Percentiles rank a stretch among this genome's conserved stretches.
phyloP scores from a whole-genome alignment of 805 yeast species.

The Nakazawaea laoshanensis region DNA sequence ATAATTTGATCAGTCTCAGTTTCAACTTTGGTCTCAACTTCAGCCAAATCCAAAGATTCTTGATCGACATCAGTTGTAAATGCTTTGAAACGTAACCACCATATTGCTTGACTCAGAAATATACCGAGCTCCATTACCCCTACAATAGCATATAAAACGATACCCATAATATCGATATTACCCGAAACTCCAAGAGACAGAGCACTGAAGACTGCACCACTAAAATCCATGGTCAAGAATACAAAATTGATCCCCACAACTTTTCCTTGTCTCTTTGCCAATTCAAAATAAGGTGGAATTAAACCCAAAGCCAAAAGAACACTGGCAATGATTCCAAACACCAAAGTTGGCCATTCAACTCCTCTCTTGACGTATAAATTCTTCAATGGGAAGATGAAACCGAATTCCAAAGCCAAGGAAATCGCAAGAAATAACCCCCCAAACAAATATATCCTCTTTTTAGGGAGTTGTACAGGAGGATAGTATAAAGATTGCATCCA shows the following conservation, averaged over 20 bases:
- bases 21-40: slow-evolving; percentile 5
- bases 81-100: slow-evolving; percentile 45
- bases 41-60: slow-evolving; percentile 11
- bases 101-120: slow-evolving; percentile 57
- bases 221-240: slow-evolving; percentile 65
- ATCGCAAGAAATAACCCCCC: slow-evolving; percentile 30
- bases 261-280: slow-evolving; percentile 69
- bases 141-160: slow-evolving; percentile 67
- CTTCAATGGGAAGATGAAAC: slow-evolving; percentile 63
- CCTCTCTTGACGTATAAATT: slow-evolving; percentile 33
- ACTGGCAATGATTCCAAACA: slow-evolving; percentile 77
- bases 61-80: slow-evolving; percentile 1
- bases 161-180: slow-evolving; percentile 66
- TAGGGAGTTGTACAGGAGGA: slow-evolving; percentile 7
- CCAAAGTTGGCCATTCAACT: slow-evolving; percentile 64
- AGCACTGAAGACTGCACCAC: slow-evolving; percentile 78
- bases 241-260: slow-evolving; percentile 87
- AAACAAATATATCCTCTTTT: slow-evolving; percentile 17
- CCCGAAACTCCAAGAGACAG: slow-evolving; percentile 40
- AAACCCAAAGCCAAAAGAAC: slow-evolving; percentile 69
- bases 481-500: slow-evolving; percentile 58
- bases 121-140: slow-evolving; percentile 74
- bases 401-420: slow-evolving; percentile 57
- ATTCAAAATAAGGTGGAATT: slow-evolving; percentile 83
- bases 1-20: not conserved